These are phyloP conservation scores for Termitomyces heimii DNA, from an alignment of 768 basidiomycete genomes.

Conservation along the genomic window DNA sequence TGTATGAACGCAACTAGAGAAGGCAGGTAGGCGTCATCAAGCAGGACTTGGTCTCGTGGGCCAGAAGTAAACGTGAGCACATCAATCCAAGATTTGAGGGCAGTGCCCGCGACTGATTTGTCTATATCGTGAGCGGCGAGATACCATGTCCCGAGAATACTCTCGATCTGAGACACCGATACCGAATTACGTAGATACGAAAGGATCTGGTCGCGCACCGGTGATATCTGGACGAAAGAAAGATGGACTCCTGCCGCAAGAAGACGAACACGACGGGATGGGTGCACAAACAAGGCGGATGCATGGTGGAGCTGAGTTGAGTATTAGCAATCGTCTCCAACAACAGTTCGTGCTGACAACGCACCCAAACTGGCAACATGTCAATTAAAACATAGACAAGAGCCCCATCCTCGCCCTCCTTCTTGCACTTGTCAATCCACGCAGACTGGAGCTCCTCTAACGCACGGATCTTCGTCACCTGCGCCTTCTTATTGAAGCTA, in stretches of 20 bases:
- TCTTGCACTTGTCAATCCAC: slow-evolving; percentile 56
- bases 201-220: slow-evolving; percentile 42
- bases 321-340: background rate
- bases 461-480: slow-evolving; percentile 76
- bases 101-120: slow-evolving; percentile 45
- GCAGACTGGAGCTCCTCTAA: slow-evolving; percentile 73
- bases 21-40: slow-evolving; percentile 24
- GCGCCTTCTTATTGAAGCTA: slow-evolving; percentile 84
- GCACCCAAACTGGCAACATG: slow-evolving; percentile 89
- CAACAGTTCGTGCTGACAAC: background rate
- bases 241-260: slow-evolving; percentile 58
- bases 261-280: slow-evolving; percentile 67
- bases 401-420: slow-evolving; percentile 35
- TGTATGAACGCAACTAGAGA: slow-evolving; percentile 48
- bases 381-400: slow-evolving; percentile 38
- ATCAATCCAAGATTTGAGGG: slow-evolving; percentile 49
- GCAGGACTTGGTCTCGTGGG: slow-evolving; percentile 16
- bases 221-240: slow-evolving; percentile 53
- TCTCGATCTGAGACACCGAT: slow-evolving; percentile 44
- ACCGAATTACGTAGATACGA: slow-evolving; percentile 44
- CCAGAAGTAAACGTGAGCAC: slow-evolving; percentile 19
- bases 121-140: slow-evolving; percentile 71
- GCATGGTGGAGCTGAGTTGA: slow-evolving; percentile 70
- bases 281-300: slow-evolving; percentile 75
- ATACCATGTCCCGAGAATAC: slow-evolving; percentile 67